A percentile compares a stretch with the other conserved stretches of the same genome.
These are phyloP conservation scores for Claviceps monticola DNA, from an alignment of 2,329 filamentous ascomycete species.

Conservation along the genomic window DNA sequence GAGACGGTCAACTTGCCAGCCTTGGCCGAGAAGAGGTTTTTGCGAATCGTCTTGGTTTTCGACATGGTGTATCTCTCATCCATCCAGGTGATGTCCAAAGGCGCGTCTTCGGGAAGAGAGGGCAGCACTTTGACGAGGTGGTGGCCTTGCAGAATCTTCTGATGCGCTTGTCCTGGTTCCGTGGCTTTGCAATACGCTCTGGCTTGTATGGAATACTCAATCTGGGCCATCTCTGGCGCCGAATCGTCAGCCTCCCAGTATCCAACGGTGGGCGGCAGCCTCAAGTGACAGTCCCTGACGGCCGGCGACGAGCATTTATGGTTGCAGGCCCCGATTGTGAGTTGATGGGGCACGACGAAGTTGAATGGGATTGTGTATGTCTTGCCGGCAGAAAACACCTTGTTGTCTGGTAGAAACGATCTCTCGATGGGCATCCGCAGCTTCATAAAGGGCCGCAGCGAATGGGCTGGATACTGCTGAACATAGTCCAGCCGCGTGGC, in stretches of 20 bases:
- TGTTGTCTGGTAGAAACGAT: conserved; percentile 31
- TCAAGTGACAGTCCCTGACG: conserved; percentile 37
- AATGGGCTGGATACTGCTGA: conserved; percentile 31
- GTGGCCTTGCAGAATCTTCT: conserved; percentile 26
- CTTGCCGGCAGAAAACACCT: conserved; percentile 33
- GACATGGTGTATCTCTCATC: conserved; percentile 36
- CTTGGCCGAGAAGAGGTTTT: conserved; percentile 37
- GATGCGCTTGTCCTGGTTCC: neutral
- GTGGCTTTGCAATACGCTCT: conserved; percentile 19
- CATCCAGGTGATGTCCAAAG: conserved; percentile 31
- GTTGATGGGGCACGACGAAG: conserved; percentile 44
- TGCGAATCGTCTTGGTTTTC: conserved; percentile 39
- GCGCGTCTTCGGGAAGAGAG: conserved; percentile 32
- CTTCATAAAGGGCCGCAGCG: conserved; percentile 41
- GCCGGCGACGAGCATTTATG: conserved; percentile 31
- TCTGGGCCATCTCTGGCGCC: conserved; percentile 37
- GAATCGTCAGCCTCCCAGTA: conserved; percentile 41
- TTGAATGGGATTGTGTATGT: conserved; percentile 41
- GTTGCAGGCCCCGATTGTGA: conserved; percentile 42
- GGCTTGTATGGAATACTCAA: conserved; percentile 40
- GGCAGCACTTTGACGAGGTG: conserved; percentile 40
- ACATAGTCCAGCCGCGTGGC: conserved; percentile 38
- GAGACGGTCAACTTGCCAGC: conserved; percentile 33
- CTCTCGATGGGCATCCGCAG: conserved; percentile 37
- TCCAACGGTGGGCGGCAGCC: conserved; percentile 38